Evolutionary conservation across 1,284 basidiomycete species (phyloP), one percentile per base, ranked within the genome.

Genomic region (Heterobasidion parviporum): DNA sequence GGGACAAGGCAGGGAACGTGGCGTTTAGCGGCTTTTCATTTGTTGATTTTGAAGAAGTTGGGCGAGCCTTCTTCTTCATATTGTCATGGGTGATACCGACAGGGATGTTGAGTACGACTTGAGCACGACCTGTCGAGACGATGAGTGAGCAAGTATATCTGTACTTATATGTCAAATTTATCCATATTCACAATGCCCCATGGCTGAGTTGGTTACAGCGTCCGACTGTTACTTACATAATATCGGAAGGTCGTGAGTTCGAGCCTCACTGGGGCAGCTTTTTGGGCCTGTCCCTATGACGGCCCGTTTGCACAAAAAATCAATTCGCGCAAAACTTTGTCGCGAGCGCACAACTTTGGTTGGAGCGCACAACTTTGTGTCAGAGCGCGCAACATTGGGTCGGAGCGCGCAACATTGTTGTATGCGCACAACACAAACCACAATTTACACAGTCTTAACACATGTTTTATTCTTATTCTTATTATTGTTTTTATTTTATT

Each of bases 151-250:
- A 12, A 41, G n/a, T 4, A 41, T 41, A 41, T n/a, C n/a, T 41
- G 1, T 41, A 41, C n/a, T 41, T 41, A 41, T 5, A 26, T 41
- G n/a, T 41, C n/a, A 41, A 8, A 8, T 41, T 12, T 5, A n/a
- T 10, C 4, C 6, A 6, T 10, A 8, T 8, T n/a, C 8, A n/a
- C 38, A 41, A 5, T 85, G 83, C 83, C 82, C 83, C 83, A 77
- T 86, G 84, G 84, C 83, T 85, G 75, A 85, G 84, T 83, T 85
- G 84, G 83, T 85, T 78, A 85, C 77, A 84, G 84, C 84, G 83
- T 85, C 81, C 83, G 84, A 86, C 83, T 85, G 83, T 85, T 85
- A 82, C n/a, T 26, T 34, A 41, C 38, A 12, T 41, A 41, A 41
- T 41, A 83, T 84, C 82, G 82, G 81, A 83, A 83, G 81, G 81